Conservation (phyloP, 768 basidiomycete species). For the Tylopilus subfusipes region DNA sequence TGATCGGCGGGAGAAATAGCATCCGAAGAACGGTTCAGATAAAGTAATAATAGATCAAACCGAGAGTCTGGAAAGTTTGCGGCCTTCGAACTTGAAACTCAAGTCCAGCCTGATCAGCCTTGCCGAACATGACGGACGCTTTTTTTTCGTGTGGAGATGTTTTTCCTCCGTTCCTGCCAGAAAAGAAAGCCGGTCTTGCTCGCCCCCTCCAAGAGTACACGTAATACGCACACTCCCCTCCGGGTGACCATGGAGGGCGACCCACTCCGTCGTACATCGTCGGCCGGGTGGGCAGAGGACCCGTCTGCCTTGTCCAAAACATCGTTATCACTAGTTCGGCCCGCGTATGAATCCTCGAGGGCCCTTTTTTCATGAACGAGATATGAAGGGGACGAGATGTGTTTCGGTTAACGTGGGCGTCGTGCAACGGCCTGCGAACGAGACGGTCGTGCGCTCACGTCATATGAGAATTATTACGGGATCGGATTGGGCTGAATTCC, state of each 20-base stretch:
- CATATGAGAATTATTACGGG: constrained; percentile 13
- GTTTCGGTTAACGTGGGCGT: constrained; percentile 22
- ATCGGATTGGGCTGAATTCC: constrained; percentile 10
- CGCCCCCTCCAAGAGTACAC: constrained; percentile 14
- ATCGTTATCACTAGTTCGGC: constrained; percentile 24
- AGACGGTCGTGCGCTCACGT: constrained; percentile 13
- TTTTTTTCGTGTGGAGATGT: constrained; percentile 16
- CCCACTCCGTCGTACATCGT: neutral
- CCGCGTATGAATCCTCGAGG: neutral
- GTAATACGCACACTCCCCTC: constrained; percentile 18
- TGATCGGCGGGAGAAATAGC: constrained; percentile 34
- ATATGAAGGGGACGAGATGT: neutral
- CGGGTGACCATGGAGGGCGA: no score
- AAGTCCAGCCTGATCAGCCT: constrained; percentile 22
- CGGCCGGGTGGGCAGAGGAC: neutral
- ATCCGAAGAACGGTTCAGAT: constrained; percentile 22
- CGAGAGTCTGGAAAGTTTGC: constrained; percentile 27
- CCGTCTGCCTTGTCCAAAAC: constrained; percentile 7
- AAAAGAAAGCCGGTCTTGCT: constrained; percentile 10
- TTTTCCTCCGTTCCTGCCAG: constrained; percentile 28
- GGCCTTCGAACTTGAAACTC: constrained; percentile 32
- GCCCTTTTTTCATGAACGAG: neutral
- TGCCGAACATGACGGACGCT: constrained; percentile 31
- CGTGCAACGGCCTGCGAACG: constrained; percentile 17
- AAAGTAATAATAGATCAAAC: constrained; percentile 33